Percentiles rank a stretch among this genome's conserved stretches.
Evolutionary conservation across 2,329 filamentous ascomycete species (phyloP).

Genomic region (Pseudopithomyces maydicus): DNA sequence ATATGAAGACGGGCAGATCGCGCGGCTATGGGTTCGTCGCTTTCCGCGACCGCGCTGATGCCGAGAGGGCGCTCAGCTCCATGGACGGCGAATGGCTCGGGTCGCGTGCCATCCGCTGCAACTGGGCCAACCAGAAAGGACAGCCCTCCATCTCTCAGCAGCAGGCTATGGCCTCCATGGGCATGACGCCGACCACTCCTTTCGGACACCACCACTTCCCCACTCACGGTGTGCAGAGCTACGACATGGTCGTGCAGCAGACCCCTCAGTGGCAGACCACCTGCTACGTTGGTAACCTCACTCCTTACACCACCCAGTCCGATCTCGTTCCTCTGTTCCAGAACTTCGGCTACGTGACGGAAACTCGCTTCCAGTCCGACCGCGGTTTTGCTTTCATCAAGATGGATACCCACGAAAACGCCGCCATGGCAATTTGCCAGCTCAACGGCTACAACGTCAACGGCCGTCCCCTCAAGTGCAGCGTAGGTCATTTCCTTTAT

Average conservation of each 20-base stretch:
- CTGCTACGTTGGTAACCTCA: slow-evolving; percentile 96
- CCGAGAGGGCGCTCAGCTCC: slow-evolving; percentile 92
- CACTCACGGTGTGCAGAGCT: slow-evolving; percentile 94
- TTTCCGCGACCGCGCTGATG: slow-evolving; percentile 90
- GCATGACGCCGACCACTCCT: slow-evolving; percentile 95
- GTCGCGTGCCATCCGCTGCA: slow-evolving; percentile 96
- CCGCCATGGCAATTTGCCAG: slow-evolving; percentile 97
- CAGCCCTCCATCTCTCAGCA: slow-evolving; percentile 98
- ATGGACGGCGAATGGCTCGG: slow-evolving; percentile 99
- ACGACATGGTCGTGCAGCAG: slow-evolving; percentile 94
- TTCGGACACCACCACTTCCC: slow-evolving; percentile 98
- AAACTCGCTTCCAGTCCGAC: slow-evolving; percentile 97
- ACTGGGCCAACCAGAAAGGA: slow-evolving; percentile 99
- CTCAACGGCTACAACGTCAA: slow-evolving; percentile 98
- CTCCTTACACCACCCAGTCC: slow-evolving; percentile 94
- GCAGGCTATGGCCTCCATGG: slow-evolving; percentile 95
- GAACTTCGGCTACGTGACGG: slow-evolving; percentile 96
- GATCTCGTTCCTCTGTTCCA: slow-evolving; percentile 98
- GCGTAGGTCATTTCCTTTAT: slow-evolving; percentile 70
- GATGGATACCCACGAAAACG: slow-evolving; percentile 98
- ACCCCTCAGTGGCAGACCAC: slow-evolving; percentile 98
- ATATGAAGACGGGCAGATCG: slow-evolving; percentile 99
- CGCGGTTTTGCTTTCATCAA: slow-evolving; percentile 98
- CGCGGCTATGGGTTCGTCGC: slow-evolving; percentile 98
- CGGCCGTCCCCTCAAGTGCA: slow-evolving; percentile 95